phyloP scores from a whole-genome alignment of 164 flowering plant species.

The Stephania japonica region DNA sequence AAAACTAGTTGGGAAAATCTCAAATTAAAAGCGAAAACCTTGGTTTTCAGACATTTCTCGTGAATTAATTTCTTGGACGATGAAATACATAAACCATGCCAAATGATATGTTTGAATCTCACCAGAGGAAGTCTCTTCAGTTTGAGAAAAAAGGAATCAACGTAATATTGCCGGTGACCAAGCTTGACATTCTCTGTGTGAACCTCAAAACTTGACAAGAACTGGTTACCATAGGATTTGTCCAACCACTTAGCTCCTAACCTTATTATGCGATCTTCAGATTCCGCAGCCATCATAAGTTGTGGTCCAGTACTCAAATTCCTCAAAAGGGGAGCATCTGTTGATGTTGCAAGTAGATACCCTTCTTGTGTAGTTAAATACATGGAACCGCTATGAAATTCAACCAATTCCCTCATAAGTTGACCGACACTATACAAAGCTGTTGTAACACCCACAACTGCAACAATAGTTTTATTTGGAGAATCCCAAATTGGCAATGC shows the following conservation, averaged over 20 bases:
- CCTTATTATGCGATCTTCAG: slow-evolving; percentile 57
- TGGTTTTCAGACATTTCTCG: background rate
- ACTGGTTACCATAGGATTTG: slow-evolving; percentile 39
- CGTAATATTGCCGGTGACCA: slow-evolving; percentile 59
- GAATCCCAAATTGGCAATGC: slow-evolving; percentile 82
- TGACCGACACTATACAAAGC: slow-evolving; percentile 91
- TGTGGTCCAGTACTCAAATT: slow-evolving; percentile 55
- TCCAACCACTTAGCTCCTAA: slow-evolving; percentile 76
- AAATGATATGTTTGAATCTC: slow-evolving; percentile 17
- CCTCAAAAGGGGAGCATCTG: slow-evolving; percentile 66
- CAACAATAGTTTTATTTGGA: slow-evolving; percentile 65
- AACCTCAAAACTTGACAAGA: slow-evolving; percentile 42
- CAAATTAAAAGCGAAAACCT: background rate
- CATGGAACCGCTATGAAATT: slow-evolving; percentile 78
- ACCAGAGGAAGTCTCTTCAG: slow-evolving; percentile 90
- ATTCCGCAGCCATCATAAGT: slow-evolving; percentile 73
- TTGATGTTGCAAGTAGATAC: slow-evolving; percentile 84
- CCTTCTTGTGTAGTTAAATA: slow-evolving; percentile 93
- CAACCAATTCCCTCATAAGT: slow-evolving; percentile 92
- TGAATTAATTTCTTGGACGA: too few species aligned
- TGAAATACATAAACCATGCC: background rate
- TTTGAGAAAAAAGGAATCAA: slow-evolving; percentile 84
- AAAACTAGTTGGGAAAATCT: background rate
- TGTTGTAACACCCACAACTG: slow-evolving; percentile 95
- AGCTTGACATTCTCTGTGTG: slow-evolving; percentile 80